Conservation (phyloP, 208 protist species). For the Crithidia mellificae region DNA sequence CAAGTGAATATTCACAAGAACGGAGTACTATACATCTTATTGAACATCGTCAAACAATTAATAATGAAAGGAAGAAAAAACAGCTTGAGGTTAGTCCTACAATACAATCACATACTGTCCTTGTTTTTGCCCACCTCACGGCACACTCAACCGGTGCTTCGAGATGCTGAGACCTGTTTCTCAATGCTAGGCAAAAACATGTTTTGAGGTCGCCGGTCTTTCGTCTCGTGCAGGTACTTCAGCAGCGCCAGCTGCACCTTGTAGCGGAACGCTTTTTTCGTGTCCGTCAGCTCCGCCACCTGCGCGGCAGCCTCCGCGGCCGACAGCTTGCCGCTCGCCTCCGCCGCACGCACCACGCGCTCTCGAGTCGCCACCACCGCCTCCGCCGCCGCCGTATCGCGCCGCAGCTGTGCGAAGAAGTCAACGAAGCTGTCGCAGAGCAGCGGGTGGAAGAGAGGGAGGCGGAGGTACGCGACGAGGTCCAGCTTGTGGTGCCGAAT, state of each 20-base stretch:
- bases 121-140: too few species aligned
- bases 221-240: constrained; percentile 84
- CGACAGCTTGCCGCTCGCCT: constrained; percentile 26
- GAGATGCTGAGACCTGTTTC: constrained; percentile 19
- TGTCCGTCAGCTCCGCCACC: constrained; percentile 49
- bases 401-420: constrained; percentile 74
- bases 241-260: constrained; percentile 81
- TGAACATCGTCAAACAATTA: background rate
- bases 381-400: constrained; percentile 48
- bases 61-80: too few species aligned
- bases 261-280: constrained; percentile 47
- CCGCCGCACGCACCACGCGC: constrained; percentile 42
- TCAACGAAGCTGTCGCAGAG: constrained; percentile 71
- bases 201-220: constrained; percentile 74
- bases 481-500: constrained; percentile 55
- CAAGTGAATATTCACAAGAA: background rate
- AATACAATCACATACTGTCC: too few species aligned
- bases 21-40: background rate
- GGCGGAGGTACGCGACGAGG: constrained; percentile 74
- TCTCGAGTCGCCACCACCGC: constrained; percentile 47
- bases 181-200: constrained; percentile 81
- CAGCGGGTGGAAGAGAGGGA: constrained; percentile 67
- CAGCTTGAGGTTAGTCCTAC: too few species aligned
- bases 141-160: constrained; percentile 1
- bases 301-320: constrained; percentile 37